phyloP scores from a whole-genome alignment of 1,284 basidiomycete genomes.

The Termitomyces sp. region DNA sequence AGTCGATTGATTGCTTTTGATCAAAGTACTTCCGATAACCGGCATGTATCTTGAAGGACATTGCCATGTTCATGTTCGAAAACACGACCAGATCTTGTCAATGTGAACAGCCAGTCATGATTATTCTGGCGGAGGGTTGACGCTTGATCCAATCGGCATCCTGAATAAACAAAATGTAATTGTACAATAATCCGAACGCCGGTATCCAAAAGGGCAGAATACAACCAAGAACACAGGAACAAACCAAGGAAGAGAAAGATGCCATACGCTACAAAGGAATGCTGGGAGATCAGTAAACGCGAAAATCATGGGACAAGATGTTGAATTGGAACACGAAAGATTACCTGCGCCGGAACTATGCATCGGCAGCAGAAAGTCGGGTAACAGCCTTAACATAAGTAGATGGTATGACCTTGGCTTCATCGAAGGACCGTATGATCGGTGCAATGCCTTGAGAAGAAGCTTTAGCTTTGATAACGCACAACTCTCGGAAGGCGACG shows the following conservation, averaged over 20 bases:
- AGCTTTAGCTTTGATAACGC: conserved; percentile 45
- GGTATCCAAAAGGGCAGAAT: not conserved
- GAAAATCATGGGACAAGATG: not conserved
- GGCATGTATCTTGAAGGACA: not conserved
- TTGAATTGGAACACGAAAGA: not conserved
- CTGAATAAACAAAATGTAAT: not conserved
- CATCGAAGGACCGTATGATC: conserved; percentile 30
- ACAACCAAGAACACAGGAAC: not conserved
- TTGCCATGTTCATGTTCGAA: not conserved
- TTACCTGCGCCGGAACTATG: not conserved
- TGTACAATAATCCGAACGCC: not conserved
- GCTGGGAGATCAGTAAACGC: not conserved
- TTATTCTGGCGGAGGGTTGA: not conserved
- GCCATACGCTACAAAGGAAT: not conserved
- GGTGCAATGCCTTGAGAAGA: conserved; percentile 31
- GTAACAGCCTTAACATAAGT: conserved; percentile 25
- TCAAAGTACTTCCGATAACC: not conserved
- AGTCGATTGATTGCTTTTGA: not conserved
- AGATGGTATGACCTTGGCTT: conserved; percentile 29
- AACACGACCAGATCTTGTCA: not conserved
- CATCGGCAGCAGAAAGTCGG: conserved; percentile 3
- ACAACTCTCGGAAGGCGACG: conserved; percentile 44
- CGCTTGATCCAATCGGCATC: not conserved
- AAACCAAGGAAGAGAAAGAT: not conserved
- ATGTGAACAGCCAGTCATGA: not conserved